phyloP scores from a whole-genome alignment of 768 basidiomycete genomes.

The Hygrocybe coccinea region DNA sequence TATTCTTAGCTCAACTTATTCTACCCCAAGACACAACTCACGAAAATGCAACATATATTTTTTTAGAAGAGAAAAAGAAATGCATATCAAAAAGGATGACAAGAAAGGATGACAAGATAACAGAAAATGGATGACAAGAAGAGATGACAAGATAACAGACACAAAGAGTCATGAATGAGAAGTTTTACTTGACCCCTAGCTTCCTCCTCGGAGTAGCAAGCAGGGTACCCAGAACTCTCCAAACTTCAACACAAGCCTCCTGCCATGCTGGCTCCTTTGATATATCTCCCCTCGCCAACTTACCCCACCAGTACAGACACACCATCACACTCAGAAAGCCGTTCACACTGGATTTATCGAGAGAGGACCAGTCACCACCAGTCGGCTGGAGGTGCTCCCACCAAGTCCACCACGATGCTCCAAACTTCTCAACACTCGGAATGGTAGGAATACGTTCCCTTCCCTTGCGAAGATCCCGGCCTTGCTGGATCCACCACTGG shows the following conservation, averaged over 20 bases:
- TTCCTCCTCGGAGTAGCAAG: not conserved
- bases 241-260: not conserved
- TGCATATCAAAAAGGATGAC: no score
- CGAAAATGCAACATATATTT: no score
- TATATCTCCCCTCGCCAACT: not conserved
- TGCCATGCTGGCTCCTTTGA: slow-evolving; percentile 1
- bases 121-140: not conserved
- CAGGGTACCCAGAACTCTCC: not conserved
- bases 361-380: not conserved
- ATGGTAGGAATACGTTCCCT: not conserved
- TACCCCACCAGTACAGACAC: slow-evolving; percentile 5
- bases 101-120: no score
- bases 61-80: no score
- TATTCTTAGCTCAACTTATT: no score
- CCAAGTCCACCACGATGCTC: slow-evolving; percentile 1
- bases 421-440: not conserved
- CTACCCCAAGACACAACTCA: no score
- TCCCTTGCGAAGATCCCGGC: not conserved
- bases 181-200: not conserved
- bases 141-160: not conserved
- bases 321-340: slow-evolving; percentile 5
- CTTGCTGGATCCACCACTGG: slow-evolving; percentile 6
- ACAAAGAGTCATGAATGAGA: not conserved
- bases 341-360: slow-evolving; percentile 5
- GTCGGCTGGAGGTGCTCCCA: slow-evolving; percentile 1